Conservation (phyloP, 1,284 basidiomycete genomes). For the Dichomitus squalens region DNA sequence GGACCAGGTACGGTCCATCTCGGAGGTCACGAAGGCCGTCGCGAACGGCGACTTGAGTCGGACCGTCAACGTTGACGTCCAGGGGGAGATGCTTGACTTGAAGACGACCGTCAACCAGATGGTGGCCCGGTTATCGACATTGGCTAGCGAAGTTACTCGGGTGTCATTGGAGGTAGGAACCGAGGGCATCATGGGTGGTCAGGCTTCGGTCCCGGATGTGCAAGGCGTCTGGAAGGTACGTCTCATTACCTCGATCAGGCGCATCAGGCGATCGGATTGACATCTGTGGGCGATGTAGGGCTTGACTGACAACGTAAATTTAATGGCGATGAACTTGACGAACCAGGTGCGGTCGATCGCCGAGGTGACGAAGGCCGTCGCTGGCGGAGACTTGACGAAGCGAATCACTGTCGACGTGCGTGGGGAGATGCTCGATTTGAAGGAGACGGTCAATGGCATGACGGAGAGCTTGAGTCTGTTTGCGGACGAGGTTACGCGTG, state of each 20-base stretch:
- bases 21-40: constrained; percentile 96
- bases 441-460: constrained; percentile 91
- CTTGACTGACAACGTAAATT: constrained; percentile 78
- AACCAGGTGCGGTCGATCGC: constrained; percentile 91
- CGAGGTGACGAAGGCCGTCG: constrained; percentile 87
- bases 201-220: constrained; percentile 85
- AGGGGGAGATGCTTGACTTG: constrained; percentile 96
- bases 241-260: constrained; percentile 8
- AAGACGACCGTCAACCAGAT: constrained; percentile 92
- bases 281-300: constrained; percentile 42
- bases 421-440: constrained; percentile 88
- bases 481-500: constrained; percentile 86
- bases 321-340: constrained; percentile 93
- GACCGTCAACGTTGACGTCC: constrained; percentile 93
- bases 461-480: constrained; percentile 87
- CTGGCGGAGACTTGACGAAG: constrained; percentile 86
- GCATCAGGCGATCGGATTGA: background rate
- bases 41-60: constrained; percentile 90
- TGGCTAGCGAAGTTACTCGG: constrained; percentile 85
- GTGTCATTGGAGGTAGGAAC: constrained; percentile 93
- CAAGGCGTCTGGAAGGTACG: constrained; percentile 89
- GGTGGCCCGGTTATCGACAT: constrained; percentile 84
- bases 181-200: constrained; percentile 95
- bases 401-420: constrained; percentile 89
- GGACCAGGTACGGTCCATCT: constrained; percentile 96